A percentile compares a stretch with the other conserved stretches of the same genome.
phyloP scores from a whole-genome alignment of 352 stramenopile species.

The Phytophthora pseudosyringae region DNA sequence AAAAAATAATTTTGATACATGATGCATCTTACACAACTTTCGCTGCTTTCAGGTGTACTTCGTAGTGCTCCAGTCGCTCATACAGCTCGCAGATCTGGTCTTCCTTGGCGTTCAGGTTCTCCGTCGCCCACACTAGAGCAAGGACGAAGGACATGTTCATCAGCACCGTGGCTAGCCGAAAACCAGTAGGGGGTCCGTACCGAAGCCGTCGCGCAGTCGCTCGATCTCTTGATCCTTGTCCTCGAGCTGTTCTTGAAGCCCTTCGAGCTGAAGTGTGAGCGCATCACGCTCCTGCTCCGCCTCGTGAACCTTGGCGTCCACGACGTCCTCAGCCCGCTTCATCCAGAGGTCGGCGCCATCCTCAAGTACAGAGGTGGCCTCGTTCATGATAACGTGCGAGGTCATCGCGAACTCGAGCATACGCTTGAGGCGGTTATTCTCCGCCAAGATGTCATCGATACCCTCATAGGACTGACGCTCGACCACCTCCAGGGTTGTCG shows the following conservation, averaged over 20 bases:
- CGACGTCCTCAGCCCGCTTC: conserved; percentile 22
- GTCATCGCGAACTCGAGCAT: conserved; percentile 34
- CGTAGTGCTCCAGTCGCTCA: conserved; percentile 27
- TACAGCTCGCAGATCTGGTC: conserved; percentile 40
- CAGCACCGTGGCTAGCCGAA: conserved; percentile 9
- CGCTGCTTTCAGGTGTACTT: conserved; percentile 20
- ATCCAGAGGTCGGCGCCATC: conserved; percentile 27
- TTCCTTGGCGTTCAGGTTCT: conserved; percentile 34
- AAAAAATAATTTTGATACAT: conserved; percentile 22
- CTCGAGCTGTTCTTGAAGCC: conserved; percentile 25
- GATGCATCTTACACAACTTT: conserved; percentile 29
- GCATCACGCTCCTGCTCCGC: conserved; percentile 25
- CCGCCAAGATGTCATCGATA: conserved; percentile 27
- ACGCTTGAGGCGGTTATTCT: conserved; percentile 36
- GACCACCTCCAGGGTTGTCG: conserved; percentile 19
- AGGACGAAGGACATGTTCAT: conserved; percentile 13
- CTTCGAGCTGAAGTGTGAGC: conserved; percentile 25
- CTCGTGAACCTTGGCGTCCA: conserved; percentile 27
- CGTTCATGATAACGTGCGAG: conserved; percentile 36
- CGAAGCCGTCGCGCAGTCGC: conserved; percentile 28
- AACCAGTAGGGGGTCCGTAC: conserved; percentile 21
- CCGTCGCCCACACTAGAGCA: conserved; percentile 37
- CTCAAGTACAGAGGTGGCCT: conserved; percentile 30
- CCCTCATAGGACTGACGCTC: conserved; percentile 6
- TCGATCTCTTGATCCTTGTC: conserved; percentile 38